Base-by-base conservation (phyloP, 768 basidiomycete species). In the Rhizopogon vinicolor region DNA sequence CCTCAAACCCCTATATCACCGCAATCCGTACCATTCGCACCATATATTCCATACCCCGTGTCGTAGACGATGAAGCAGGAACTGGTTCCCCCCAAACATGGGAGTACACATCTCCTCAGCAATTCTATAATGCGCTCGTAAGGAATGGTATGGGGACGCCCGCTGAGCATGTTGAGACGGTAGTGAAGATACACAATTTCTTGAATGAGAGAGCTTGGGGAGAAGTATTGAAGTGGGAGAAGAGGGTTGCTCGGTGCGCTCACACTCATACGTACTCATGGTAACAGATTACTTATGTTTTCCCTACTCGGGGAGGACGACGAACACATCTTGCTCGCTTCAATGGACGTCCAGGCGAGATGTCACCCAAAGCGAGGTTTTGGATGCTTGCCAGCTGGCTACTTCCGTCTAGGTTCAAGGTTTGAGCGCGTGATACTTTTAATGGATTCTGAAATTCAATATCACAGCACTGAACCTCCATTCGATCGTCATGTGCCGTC, bases 121-220 rank as follows among this genome's bases (percentile, higher is more conserved):
- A 98, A 69, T 98, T 98, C 67, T 95, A 98, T 71, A 98, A 98
- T 70, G 96, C 96, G 0, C 79, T 99, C 13, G 92, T 92, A 9
- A 76, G 93, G 58, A 99, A 99, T 68, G 97, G 97, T 2, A 93
- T 91, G 90, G 94, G 96, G 71, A 96, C 97, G 2, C 93, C 94
- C 0, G 94, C 95, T 70, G 93, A 98, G 63, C 89, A 93, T 70
- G 82, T 98, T 44, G 95, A 94, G 68, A 92, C 86, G 25, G 97
- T 99, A 91, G 97, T 99, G 44, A 86, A 93, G 58, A 98, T 98
- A 37, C 97, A 99, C 68, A 99, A 99, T 69, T 98, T 95, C 62
- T 69, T 99, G 70, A 98, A 99, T 65, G 97, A 99, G 74, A 80
- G 86, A 68, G 97, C 97, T 16, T 99, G 97, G 97, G 74, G 83